phyloP scores from a whole-genome alignment of 371 early-diverging fungal genomes.

The Mycotypha africana region DNA sequence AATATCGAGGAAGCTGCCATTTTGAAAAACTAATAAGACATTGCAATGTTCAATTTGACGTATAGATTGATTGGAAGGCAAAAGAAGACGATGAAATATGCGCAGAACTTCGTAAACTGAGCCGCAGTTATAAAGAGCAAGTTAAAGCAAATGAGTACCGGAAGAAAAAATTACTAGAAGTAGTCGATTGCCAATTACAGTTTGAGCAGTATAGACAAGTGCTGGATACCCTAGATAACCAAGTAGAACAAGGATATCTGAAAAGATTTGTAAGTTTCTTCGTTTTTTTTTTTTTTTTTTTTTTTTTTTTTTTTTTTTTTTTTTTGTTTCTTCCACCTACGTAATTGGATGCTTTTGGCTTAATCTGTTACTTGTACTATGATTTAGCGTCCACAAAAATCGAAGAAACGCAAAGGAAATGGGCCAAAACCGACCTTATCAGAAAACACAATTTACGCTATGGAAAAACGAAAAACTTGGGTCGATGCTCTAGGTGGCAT shows the following conservation, averaged over 20 bases:
- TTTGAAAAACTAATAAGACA: too few species aligned
- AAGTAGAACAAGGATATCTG: slow-evolving; percentile 79
- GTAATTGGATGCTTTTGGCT: too few species aligned
- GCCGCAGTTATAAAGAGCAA: slow-evolving; percentile 71
- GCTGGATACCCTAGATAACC: slow-evolving; percentile 81
- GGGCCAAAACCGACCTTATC: slow-evolving; percentile 48
- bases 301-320: not conserved
- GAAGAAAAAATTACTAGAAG: slow-evolving; percentile 60
- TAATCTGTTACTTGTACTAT: too few species aligned
- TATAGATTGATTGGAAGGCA: slow-evolving; percentile 63
- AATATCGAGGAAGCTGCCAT: too few species aligned
- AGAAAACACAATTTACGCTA: slow-evolving; percentile 45
- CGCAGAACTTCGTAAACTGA: slow-evolving; percentile 60
- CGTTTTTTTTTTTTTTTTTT: not conserved
- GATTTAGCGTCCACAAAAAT: slow-evolving; percentile 57
- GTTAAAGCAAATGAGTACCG: slow-evolving; percentile 59
- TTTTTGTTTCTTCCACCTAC: too few species aligned
- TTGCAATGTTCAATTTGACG: too few species aligned
- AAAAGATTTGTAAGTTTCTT: slow-evolving; percentile 74
- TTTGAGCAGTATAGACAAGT: slow-evolving; percentile 86
- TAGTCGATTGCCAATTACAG: slow-evolving; percentile 74
- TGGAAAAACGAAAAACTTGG: slow-evolving; percentile 53
- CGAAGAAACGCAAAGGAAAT: slow-evolving; percentile 68
- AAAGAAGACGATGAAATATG: slow-evolving; percentile 85
- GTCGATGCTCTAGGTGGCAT: slow-evolving; percentile 33